Percentiles rank a stretch among this genome's conserved stretches.
Evolutionary conservation across 2,329 filamentous ascomycete genomes (phyloP).

Genomic region (Hymenoscyphus fructigenus): DNA sequence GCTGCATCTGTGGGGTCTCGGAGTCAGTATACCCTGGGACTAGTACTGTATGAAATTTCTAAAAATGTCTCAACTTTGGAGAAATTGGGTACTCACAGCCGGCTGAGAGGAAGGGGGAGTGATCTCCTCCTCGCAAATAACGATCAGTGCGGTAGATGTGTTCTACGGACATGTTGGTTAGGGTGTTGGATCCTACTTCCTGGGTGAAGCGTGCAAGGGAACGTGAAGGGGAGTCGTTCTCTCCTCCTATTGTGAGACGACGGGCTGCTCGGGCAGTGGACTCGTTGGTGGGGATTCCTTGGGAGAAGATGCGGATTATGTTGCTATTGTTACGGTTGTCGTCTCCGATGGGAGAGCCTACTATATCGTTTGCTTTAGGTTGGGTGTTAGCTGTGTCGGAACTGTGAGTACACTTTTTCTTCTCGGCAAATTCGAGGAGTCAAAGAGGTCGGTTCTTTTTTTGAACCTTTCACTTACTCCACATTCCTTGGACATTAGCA

Average conservation of each 20-base stretch:
- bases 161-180: constrained; percentile 54
- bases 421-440: too few species aligned
- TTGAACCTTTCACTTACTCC: constrained; percentile 43
- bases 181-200: constrained; percentile 52
- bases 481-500: constrained; percentile 56
- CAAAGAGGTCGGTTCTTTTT: too few species aligned
- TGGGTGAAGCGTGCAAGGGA: constrained; percentile 55
- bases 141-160: constrained; percentile 57
- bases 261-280: constrained; percentile 38
- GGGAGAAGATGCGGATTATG: constrained; percentile 52
- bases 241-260: constrained; percentile 48
- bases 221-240: constrained; percentile 55
- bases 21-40: too few species aligned
- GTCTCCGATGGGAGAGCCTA: constrained; percentile 50
- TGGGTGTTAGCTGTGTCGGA: too few species aligned
- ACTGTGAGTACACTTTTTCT: too few species aligned
- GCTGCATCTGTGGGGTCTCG: constrained; percentile 35
- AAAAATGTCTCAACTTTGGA: too few species aligned
- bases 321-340: constrained; percentile 47
- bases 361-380: constrained; percentile 40
- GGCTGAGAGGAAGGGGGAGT: constrained; percentile 53
- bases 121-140: constrained; percentile 57
- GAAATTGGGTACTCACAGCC: constrained; percentile 38
- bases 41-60: too few species aligned
- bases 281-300: constrained; percentile 37